A percentile compares a stretch with the other conserved stretches of the same genome.
Conservation (phyloP, 768 basidiomycete species). For the Panellus pusillus region DNA sequence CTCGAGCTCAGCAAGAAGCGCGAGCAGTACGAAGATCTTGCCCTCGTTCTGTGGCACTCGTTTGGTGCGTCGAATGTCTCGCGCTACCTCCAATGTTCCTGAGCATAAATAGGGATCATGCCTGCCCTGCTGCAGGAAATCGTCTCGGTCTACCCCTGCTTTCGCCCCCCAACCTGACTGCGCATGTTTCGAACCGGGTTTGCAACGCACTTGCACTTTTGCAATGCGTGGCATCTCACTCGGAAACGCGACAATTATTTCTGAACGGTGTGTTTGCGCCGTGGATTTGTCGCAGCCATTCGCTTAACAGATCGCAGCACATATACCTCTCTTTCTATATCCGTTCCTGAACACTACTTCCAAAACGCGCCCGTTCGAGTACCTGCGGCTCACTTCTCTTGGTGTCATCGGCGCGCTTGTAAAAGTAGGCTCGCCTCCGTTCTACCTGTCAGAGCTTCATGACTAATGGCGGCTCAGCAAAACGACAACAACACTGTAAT, state of each 20-base stretch:
- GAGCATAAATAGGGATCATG: conserved; percentile 76
- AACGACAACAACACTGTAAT: conserved; percentile 99
- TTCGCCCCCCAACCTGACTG: conserved; percentile 93
- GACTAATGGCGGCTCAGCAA: conserved; percentile 56
- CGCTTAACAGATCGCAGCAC: conserved; percentile 50
- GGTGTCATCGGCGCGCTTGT: conserved; percentile 99
- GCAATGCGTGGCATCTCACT: conserved; percentile 97
- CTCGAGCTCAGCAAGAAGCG: conserved; percentile 98
- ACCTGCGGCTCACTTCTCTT: conserved; percentile 97
- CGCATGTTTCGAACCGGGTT: conserved; percentile 96
- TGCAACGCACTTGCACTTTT: conserved; percentile 97
- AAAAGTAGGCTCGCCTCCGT: conserved; percentile 57
- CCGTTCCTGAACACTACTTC: conserved; percentile 98
- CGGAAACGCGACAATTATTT: conserved; percentile 94
- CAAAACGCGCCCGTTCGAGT: conserved; percentile 99
- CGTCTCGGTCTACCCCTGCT: conserved; percentile 94
- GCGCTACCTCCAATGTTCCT: conserved; percentile 11
- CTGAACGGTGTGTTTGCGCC: conserved; percentile 69
- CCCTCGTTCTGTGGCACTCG: conserved; percentile 96
- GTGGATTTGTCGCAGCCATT: too few relatives aligned
- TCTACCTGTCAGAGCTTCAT: neutral
- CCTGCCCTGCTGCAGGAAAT: conserved; percentile 96
- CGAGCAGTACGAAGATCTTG: conserved; percentile 98
- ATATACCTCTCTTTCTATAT: conserved; percentile 97
- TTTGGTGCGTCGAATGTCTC: conserved; percentile 65